These are phyloP conservation scores for Diutina sp. DNA, from an alignment of 1,139 yeast genomes.

Conservation along the genomic window DNA sequence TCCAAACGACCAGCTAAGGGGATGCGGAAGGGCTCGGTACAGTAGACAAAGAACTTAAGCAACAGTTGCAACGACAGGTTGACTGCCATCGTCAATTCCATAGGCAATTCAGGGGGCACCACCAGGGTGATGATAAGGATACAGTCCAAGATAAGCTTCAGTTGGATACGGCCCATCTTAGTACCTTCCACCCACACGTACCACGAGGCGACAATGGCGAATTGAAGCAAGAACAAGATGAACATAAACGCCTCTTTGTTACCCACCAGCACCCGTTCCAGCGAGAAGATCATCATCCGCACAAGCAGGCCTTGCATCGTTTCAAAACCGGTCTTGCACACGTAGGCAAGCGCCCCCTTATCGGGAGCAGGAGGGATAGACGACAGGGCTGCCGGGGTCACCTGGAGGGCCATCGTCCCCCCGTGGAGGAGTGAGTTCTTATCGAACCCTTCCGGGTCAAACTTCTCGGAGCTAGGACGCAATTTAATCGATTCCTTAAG, in stretches of 20 bases:
- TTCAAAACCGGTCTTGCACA: slow-evolving; percentile 90
- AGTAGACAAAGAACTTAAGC: slow-evolving; percentile 77
- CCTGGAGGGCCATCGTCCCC: slow-evolving; percentile 94
- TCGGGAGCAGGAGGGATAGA: slow-evolving; percentile 76
- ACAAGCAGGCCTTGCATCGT: slow-evolving; percentile 96
- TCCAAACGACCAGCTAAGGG: slow-evolving; percentile 98
- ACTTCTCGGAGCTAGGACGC: slow-evolving; percentile 58
- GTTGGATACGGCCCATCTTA: slow-evolving; percentile 86
- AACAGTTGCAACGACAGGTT: slow-evolving; percentile 82
- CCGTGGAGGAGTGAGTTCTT: slow-evolving; percentile 87
- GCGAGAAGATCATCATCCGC: slow-evolving; percentile 93
- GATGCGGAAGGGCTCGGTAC: slow-evolving; percentile 97
- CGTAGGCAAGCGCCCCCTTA: slow-evolving; percentile 83
- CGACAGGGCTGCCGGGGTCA: slow-evolving; percentile 24
- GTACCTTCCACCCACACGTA: slow-evolving; percentile 99
- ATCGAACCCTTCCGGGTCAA: slow-evolving; percentile 74
- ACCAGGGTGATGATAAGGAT: slow-evolving; percentile 91
- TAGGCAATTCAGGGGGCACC: slow-evolving; percentile 98
- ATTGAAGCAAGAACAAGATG: slow-evolving; percentile 75
- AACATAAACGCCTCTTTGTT: slow-evolving; percentile 90
- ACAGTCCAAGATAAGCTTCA: slow-evolving; percentile 89
- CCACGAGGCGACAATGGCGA: slow-evolving; percentile 94
- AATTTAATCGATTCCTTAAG: slow-evolving; percentile 82
- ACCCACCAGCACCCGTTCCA: slow-evolving; percentile 94
- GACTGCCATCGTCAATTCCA: slow-evolving; percentile 98